Evolutionary conservation across 208 protist genomes (phyloP), one percentile per base, ranked within the genome.

Genomic region (Angomonas ambiguus): DNA sequence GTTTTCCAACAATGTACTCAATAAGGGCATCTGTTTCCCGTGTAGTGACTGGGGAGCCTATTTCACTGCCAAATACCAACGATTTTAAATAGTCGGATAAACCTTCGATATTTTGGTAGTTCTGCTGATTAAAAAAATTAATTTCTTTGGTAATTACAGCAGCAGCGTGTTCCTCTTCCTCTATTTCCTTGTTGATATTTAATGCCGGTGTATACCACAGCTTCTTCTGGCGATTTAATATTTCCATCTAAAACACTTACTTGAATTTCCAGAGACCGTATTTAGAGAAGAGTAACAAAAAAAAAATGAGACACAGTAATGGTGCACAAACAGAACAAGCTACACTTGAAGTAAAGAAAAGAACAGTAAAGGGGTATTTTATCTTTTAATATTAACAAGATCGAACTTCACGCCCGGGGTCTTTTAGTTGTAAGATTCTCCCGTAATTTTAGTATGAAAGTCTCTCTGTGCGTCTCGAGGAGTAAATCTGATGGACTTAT

Each of bases 31-130:
- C 71, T 28, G 82, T 65, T 28, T 88, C 74, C 11, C 60, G 35
- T 32, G 62, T 48, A 1, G 51, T 69, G 0, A 62, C 74, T 2
- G 35, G 65, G 10, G 41, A 53, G 13, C 22, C 55, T 2, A 79
- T 70, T 10, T 85, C 71, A 6, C 28, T 62, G 4, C 73, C 71
- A 56, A 87, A 87, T 0, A 87, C 71, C 3, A 88, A 24, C 16
- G 58, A 59, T 6, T 75, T 63, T 34, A 88, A 18, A 31, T 71
- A 65, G 60, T 75, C 69, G 13, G 55, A 75, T 33, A 86, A 57
- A 1, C 38, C 59, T 0, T 53, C 62, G 6, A 82, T 45, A 55
- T 49, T 77, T 57, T 75, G 51, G 28, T 58, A 59, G 53, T 74
- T 85, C 0, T 65, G 65, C 11, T 79, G 66, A 22, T 79, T 77